Percentiles rank a stretch among this genome's conserved stretches.
Evolutionary conservation across 148 eudicot species (phyloP).

Genomic region (Rhododendron mucronatum): DNA sequence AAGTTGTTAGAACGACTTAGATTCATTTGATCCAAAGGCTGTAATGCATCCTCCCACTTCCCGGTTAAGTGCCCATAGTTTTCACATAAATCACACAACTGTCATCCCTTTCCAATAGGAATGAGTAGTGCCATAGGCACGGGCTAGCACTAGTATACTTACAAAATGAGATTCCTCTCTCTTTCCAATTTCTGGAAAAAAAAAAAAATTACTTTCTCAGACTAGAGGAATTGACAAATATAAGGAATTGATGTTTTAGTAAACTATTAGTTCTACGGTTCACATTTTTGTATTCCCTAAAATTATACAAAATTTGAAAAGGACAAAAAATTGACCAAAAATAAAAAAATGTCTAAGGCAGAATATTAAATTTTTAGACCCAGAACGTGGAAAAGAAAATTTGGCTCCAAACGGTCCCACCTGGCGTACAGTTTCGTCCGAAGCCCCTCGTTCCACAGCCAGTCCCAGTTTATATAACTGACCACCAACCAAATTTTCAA

Average conservation of each 20-base stretch:
- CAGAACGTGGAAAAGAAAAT: background rate
- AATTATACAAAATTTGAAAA: background rate
- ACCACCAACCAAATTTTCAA: background rate
- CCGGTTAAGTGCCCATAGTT: no score
- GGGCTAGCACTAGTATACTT: no score
- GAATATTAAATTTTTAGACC: background rate
- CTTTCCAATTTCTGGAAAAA: background rate
- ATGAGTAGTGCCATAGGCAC: no score
- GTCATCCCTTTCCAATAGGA: no score
- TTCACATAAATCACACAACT: no score
- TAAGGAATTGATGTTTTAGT: background rate
- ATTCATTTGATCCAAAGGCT: no score
- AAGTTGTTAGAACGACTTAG: no score
- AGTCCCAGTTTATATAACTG: background rate
- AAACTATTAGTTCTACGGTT: background rate
- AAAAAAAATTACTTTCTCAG: no score
- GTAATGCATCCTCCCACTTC: no score
- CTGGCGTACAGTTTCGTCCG: background rate
- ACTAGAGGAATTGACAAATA: no score
- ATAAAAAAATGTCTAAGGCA: background rate
- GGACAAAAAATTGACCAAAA: background rate
- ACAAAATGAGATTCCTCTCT: background rate
- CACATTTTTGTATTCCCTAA: no score
- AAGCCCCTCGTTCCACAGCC: background rate
- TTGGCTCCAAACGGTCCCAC: background rate